Evolutionary conservation across 1,284 basidiomycete species (phyloP).

Genomic region (Veloboletus limbatus): DNA sequence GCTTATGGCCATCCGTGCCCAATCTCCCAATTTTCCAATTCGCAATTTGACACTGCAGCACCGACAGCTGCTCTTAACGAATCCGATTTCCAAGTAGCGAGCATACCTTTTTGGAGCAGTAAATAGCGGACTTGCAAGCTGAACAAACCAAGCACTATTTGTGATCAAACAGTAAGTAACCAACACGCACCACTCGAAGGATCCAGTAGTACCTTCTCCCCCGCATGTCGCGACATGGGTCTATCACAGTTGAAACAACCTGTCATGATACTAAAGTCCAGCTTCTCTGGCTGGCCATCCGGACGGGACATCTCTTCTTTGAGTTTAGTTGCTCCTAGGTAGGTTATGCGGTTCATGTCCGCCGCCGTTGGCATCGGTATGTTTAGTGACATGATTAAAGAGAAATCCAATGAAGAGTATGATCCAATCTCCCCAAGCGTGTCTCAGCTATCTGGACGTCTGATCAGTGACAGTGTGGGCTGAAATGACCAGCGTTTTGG

Average conservation of each 20-base stretch:
- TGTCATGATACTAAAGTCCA: constrained; percentile 28
- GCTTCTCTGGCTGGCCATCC: constrained; percentile 28
- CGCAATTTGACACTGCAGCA: constrained; percentile 29
- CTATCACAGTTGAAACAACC: constrained; percentile 23
- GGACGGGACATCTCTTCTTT: constrained; percentile 27
- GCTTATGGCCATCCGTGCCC: constrained; percentile 35
- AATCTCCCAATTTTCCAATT: constrained; percentile 32
- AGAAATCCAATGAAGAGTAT: not conserved
- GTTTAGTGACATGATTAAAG: constrained; percentile 21
- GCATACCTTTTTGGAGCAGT: constrained; percentile 32
- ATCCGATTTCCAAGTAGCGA: not conserved
- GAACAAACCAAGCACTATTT: constrained; percentile 29
- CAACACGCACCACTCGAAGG: not conserved
- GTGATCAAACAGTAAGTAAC: constrained; percentile 1
- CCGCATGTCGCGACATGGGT: constrained; percentile 8
- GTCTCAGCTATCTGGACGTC: no score
- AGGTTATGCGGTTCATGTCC: constrained; percentile 30
- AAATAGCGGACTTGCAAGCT: constrained; percentile 29
- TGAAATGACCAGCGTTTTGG: no score
- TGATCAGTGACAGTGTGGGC: no score
- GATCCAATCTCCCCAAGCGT: no score
- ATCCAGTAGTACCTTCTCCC: constrained; percentile 20
- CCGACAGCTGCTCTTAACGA: not conserved
- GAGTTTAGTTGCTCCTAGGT: constrained; percentile 30
- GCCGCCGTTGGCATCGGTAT: constrained; percentile 22